A percentile compares a stretch with the other conserved stretches of the same genome.
Conservation (phyloP, 371 early-diverging fungal genomes). For the Actinomortierella ambigua region DNA sequence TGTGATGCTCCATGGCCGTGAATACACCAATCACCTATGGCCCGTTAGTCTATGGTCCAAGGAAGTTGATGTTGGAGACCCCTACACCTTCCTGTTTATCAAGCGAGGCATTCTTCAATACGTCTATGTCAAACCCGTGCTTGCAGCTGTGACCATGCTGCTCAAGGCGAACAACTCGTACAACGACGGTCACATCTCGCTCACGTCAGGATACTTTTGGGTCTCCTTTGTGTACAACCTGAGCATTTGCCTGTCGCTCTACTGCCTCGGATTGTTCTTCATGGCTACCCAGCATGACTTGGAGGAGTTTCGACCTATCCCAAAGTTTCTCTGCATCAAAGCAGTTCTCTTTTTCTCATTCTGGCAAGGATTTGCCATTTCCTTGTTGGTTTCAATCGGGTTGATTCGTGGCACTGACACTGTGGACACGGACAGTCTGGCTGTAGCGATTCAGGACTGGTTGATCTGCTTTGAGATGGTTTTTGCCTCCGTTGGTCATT, state of each 20-base stretch:
- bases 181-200: constrained; percentile 80
- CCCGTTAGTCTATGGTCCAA: constrained; percentile 78
- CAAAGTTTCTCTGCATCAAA: constrained; percentile 95
- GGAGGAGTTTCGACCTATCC: constrained; percentile 80
- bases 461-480: constrained; percentile 94
- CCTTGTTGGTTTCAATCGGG: constrained; percentile 79
- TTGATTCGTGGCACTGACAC: constrained; percentile 67
- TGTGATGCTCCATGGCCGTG: constrained; percentile 75
- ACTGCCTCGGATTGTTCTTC: constrained; percentile 89
- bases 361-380: constrained; percentile 93
- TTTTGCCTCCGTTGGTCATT: constrained; percentile 83
- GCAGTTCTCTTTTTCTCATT: constrained; percentile 94
- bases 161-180: constrained; percentile 77
- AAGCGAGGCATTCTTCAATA: constrained; percentile 95
- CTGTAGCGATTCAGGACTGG: constrained; percentile 90
- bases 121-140: constrained; percentile 86
- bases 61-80: constrained; percentile 90
- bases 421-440: constrained; percentile 67
- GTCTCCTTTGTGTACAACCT: constrained; percentile 85
- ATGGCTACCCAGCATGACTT: constrained; percentile 85
- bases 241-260: constrained; percentile 83
- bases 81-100: constrained; percentile 84
- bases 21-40: constrained; percentile 82
- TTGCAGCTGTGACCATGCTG: constrained; percentile 81
- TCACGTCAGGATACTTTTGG: constrained; percentile 80